Conservation (phyloP, 169 alveolate species). For the Toxoplasma gondii region DNA sequence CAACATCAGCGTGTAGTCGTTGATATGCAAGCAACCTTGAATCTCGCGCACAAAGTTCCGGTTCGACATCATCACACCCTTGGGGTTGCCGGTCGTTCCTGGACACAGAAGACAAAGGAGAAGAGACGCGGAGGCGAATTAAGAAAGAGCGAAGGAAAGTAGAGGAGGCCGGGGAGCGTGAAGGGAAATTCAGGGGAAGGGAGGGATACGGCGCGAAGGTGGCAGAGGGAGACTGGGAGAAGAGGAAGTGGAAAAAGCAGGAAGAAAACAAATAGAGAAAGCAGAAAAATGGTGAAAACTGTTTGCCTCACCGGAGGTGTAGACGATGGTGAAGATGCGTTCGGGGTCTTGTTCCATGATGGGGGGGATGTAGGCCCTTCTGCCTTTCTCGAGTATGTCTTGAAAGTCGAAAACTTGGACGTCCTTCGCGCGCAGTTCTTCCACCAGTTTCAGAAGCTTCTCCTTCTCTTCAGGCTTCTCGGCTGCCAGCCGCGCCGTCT, state of each 20-base stretch:
- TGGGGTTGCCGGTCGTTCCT: slow-evolving; percentile 97
- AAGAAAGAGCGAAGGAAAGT: too few species aligned
- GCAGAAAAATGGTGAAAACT: too few species aligned
- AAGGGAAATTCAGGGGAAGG: too few species aligned
- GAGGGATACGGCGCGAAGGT: background rate
- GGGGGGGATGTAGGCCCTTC: background rate
- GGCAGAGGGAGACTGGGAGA: too few species aligned
- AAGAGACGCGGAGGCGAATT: too few species aligned
- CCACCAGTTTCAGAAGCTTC: background rate
- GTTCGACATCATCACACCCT: slow-evolving; percentile 96
- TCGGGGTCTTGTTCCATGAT: background rate
- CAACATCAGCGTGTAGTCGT: background rate
- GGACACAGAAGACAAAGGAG: background rate
- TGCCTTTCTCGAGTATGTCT: background rate
- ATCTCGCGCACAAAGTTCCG: slow-evolving; percentile 48
- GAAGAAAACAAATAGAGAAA: too few species aligned
- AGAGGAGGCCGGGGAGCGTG: too few species aligned
- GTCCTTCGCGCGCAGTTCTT: background rate
- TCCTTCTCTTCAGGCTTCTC: background rate
- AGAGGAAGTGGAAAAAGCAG: too few species aligned
- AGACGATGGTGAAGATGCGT: slow-evolving; percentile 11
- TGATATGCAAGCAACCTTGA: background rate
- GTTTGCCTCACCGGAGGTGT: slow-evolving; percentile 24
- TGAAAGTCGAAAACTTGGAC: background rate
- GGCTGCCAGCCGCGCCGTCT: background rate